These are phyloP conservation scores for Oidiodendron maius DNA, from an alignment of 495 filamentous ascomycete species.

Conservation along the genomic window DNA sequence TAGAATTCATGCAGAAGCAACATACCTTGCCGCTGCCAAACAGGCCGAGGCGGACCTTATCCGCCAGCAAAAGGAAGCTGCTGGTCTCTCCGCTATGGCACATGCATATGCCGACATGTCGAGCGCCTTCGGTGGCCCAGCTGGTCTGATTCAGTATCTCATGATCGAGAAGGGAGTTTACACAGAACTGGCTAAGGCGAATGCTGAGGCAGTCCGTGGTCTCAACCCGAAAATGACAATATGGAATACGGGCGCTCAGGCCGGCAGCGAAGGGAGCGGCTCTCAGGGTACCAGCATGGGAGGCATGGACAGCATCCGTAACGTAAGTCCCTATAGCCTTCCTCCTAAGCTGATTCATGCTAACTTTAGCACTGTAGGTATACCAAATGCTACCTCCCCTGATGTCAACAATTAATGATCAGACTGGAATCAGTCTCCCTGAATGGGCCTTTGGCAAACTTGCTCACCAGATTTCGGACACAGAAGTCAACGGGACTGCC, in stretches of 20 bases:
- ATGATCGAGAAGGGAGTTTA: conserved; percentile 70
- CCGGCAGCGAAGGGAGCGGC: conserved; percentile 28
- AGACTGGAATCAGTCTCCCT: conserved; percentile 71
- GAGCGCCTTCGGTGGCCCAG: conserved; percentile 67
- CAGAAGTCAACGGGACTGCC: conserved; percentile 15
- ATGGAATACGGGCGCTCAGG: conserved; percentile 66
- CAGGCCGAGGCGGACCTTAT: conserved; percentile 59
- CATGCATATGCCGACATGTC: conserved; percentile 66
- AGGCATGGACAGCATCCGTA: conserved; percentile 25
- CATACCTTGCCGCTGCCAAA: conserved; percentile 37
- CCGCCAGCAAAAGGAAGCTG: conserved; percentile 62
- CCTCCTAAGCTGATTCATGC: too few relatives aligned
- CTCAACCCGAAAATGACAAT: conserved; percentile 82
- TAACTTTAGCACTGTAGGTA: conserved; percentile 35
- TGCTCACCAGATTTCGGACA: conserved; percentile 21
- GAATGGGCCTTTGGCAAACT: conserved; percentile 59
- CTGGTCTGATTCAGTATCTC: conserved; percentile 68
- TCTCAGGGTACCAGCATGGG: conserved; percentile 16
- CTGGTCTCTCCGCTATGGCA: conserved; percentile 68
- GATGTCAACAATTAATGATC: conserved; percentile 75
- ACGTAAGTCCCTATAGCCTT: too few relatives aligned
- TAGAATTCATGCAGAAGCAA: conserved; percentile 28
- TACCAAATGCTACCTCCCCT: conserved; percentile 77
- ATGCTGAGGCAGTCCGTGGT: conserved; percentile 66
- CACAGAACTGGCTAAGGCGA: conserved; percentile 58